These are phyloP conservation scores for Ogataea methanolica DNA, from an alignment of 805 yeast species.

Conservation along the genomic window DNA sequence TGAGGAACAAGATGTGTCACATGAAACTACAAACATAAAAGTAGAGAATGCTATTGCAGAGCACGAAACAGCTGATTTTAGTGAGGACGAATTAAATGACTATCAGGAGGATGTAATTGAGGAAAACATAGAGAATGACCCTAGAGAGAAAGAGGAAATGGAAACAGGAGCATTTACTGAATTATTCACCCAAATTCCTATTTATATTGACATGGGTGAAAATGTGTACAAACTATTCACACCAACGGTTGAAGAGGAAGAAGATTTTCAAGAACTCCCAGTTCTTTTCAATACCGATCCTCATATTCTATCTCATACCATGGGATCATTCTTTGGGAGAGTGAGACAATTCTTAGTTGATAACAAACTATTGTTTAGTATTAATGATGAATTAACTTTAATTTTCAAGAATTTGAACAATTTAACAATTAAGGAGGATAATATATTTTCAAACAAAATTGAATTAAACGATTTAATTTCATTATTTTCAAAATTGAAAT, in stretches of 20 bases:
- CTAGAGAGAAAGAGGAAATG: neutral
- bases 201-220: slow-evolving; percentile 26
- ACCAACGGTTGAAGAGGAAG: slow-evolving; percentile 19
- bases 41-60: slow-evolving; percentile 1
- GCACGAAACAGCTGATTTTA: neutral
- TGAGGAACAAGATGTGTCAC: neutral
- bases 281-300: slow-evolving; percentile 14
- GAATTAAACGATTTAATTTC: slow-evolving; percentile 19
- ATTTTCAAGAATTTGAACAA: slow-evolving; percentile 18
- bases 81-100: slow-evolving; percentile 13
- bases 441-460: slow-evolving; percentile 8
- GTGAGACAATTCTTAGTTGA: slow-evolving; percentile 7
- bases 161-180: neutral
- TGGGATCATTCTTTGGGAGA: slow-evolving; percentile 8
- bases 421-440: slow-evolving; percentile 24
- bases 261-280: slow-evolving; percentile 19
- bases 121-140: slow-evolving; percentile 8
- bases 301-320: slow-evolving; percentile 5
- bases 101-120: slow-evolving; percentile 16
- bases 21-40: neutral
- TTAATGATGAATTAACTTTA: slow-evolving; percentile 11
- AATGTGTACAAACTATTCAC: slow-evolving; percentile 22
- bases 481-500: slow-evolving; percentile 16
- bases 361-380: slow-evolving; percentile 5
- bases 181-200: slow-evolving; percentile 13